Conservation (phyloP, 768 basidiomycete genomes). For the Boletus fagicola region DNA sequence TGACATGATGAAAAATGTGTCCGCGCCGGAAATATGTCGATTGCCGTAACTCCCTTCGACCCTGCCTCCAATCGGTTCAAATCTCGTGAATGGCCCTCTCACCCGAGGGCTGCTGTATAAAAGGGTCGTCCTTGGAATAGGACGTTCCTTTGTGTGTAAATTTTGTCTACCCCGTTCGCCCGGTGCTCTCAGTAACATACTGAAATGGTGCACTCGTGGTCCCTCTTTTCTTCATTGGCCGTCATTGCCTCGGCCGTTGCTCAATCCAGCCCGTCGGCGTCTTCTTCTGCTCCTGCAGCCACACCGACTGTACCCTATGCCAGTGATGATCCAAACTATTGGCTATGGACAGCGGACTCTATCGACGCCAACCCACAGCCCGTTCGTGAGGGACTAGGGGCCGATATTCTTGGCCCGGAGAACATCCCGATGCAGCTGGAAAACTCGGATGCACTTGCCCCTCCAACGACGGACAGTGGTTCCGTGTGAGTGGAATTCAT, state of each 20-base stretch:
- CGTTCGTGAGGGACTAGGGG: conserved; percentile 45
- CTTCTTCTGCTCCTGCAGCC: conserved; percentile 31
- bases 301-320: conserved; percentile 46
- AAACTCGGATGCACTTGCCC: conserved; percentile 56
- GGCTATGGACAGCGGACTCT: conserved; percentile 37
- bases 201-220: conserved; percentile 28
- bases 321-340: conserved; percentile 45
- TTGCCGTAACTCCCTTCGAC: conserved; percentile 7
- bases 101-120: conserved; percentile 15
- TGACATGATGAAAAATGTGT: background rate
- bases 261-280: conserved; percentile 17
- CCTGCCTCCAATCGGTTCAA: background rate
- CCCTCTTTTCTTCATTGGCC: conserved; percentile 27
- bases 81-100: background rate
- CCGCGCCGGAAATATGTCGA: background rate
- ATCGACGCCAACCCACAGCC: conserved; percentile 37
- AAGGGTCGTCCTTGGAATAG: conserved; percentile 8
- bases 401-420: conserved; percentile 52
- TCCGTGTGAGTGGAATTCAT: conserved; percentile 34
- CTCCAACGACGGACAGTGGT: conserved; percentile 63
- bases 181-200: conserved; percentile 9
- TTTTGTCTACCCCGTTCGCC: conserved; percentile 14
- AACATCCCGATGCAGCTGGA: conserved; percentile 54
- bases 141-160: conserved; percentile 21
- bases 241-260: conserved; percentile 22